Base-by-base conservation (phyloP, 139 green algal species). In the Chlamydomonas sphaeroides region DNA sequence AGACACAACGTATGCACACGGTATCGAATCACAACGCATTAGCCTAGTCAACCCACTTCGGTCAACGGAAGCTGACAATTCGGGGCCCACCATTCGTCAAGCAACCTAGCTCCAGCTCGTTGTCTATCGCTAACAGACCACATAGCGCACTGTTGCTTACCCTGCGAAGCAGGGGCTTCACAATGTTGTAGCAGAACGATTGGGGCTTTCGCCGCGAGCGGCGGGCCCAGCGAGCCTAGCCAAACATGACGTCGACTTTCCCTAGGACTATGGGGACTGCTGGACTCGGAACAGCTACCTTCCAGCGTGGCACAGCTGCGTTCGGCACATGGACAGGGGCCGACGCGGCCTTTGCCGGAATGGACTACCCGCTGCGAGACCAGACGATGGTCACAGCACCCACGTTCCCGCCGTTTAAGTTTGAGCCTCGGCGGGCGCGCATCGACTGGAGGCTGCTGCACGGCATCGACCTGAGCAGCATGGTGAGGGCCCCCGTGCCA, bases 401-500 rank as follows among this genome's bases (percentile, higher is more conserved):
- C 23, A 65, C 65, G 0, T 86, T 89, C 35, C 85, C 69, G 26
- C 86, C 88, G 1, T 95, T 96, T 77, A 85, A 82, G 49, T 96
- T 96, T 79, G 86, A 88, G 41, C 56, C 53, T 0, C 78, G 83
- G 18, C 71, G 89, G 0, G 30, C 71, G 0, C 84, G 90, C 30
- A 92, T 96, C 7, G 93, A 96, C 83, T 96, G 93, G 93, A 59
- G 88, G 5, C 56, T 93, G 21, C 84, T 96, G 41, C 88, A 94
- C 75, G 86, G 88, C 32, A 59, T 95, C 7, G 91, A 96, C 70
- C 65, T 93, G 32, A 88, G 82, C 36, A 21, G 32, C 5, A 80
- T 95, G 63, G 90, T 95, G 51, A 72, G 90, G 77, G 17, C 67
- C n/a, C n/a, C n/a, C n/a, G n/a, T n/a, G n/a, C n/a, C n/a, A n/a